Evolutionary conservation across 164 flowering plant species (phyloP), one percentile per base, ranked within the genome.

Genomic region (Nymphaea thermarum): DNA sequence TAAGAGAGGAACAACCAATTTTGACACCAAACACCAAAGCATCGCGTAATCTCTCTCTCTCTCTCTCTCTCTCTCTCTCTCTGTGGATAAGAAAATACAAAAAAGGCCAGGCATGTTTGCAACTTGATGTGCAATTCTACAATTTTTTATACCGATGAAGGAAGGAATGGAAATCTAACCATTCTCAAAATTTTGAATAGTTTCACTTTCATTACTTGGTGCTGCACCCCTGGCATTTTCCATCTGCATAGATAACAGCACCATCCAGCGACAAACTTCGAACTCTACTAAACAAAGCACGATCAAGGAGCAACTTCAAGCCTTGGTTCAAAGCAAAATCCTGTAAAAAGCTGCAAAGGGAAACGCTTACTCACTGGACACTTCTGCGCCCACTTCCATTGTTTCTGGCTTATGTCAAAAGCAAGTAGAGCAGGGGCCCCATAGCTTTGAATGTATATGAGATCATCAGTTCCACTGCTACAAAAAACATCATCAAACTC

Each of bases 401-500:
- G 91, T 71, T 73, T 88, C 68, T 45, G 79, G 63, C 74, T 82
- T 79, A 89, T 77, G 67, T 93, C 89, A 63, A 82, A 93, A n/a
- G 75, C 72, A 62, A 90, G 92, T 71, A 93, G 86, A 15, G 85
- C 75, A 1, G 97, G 92, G 16, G 87, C 82, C 10, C 97, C 98
- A 70, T 88, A 93, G 73, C 97, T 90, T 76, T 93, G 98, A 44
- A 93, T 86, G 80, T 89, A 93, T 42, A 93, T 77, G 47, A 93
- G 80, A 70, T 93, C 85, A 70, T 82, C 85, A 0, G 79, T 82
- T 2, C 98, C 95, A 43, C 91, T 81, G 75, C 96, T 87, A 0
- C 91, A 83, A 75, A 93, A 93, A 51, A 93, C 96, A 77, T 93
- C 96, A 76, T 93, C 98, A 16, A 88, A 76, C 78, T 93, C 98